Percentiles rank a stretch among this genome's conserved stretches.
Conservation (phyloP, 768 basidiomycete species). For the Phylloporus scabripes region DNA sequence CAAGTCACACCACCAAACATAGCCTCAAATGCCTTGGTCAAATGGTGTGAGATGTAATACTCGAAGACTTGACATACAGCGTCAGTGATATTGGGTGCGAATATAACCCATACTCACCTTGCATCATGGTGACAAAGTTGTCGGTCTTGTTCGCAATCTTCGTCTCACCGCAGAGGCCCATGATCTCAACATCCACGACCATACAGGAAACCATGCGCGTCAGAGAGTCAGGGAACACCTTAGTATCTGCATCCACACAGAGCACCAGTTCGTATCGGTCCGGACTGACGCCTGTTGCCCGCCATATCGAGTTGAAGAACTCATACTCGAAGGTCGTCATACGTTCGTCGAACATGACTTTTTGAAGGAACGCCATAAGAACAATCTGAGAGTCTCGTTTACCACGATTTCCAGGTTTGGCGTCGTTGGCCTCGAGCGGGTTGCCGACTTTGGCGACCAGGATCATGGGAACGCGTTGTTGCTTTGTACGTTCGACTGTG, state of each 20-base stretch:
- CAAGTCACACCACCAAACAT: slow-evolving; percentile 99
- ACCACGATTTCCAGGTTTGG: slow-evolving; percentile 96
- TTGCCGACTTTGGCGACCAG: slow-evolving; percentile 96
- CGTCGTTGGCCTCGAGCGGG: slow-evolving; percentile 77
- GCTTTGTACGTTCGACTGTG: slow-evolving; percentile 86
- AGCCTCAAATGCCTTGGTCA: slow-evolving; percentile 98
- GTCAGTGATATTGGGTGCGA: slow-evolving; percentile 6
- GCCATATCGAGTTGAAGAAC: slow-evolving; percentile 98
- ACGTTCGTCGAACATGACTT: slow-evolving; percentile 99
- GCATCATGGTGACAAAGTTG: slow-evolving; percentile 99
- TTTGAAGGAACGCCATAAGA: slow-evolving; percentile 96
- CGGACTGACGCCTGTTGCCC: slow-evolving; percentile 90
- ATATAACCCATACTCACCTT: slow-evolving; percentile 58
- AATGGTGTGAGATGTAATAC: slow-evolving; percentile 99
- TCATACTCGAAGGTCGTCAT: slow-evolving; percentile 99
- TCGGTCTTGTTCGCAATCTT: slow-evolving; percentile 99
- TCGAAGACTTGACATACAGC: slow-evolving; percentile 71
- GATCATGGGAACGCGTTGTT: slow-evolving; percentile 94
- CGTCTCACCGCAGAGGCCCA: slow-evolving; percentile 99
- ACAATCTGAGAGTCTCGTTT: slow-evolving; percentile 99
- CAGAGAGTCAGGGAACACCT: slow-evolving; percentile 97
- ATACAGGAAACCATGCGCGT: slow-evolving; percentile 95
- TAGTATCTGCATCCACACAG: slow-evolving; percentile 97
- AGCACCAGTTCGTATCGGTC: slow-evolving; percentile 94
- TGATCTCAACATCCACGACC: slow-evolving; percentile 96